Conservation (phyloP, 2,329 filamentous ascomycete species). For the Neodidymelliopsis sp. region DNA sequence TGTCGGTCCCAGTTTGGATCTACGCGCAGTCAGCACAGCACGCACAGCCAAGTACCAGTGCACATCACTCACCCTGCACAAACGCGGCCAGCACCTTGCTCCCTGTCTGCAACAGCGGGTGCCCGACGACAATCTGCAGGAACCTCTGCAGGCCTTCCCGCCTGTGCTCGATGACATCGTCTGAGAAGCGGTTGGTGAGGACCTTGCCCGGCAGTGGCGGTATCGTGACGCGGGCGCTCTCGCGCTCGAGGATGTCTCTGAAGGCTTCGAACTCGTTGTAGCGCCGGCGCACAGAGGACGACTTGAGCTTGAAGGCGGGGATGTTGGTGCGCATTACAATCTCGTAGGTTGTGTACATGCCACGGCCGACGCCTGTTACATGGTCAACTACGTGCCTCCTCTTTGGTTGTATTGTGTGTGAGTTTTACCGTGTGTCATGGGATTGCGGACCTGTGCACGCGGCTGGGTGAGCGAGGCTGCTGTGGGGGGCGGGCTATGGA, state of each 20-base stretch:
- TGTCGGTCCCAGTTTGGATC: constrained; percentile 84
- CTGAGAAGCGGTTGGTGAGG: constrained; percentile 96
- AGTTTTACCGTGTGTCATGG: constrained; percentile 52
- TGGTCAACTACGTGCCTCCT: constrained; percentile 9
- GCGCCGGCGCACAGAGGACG: constrained; percentile 83
- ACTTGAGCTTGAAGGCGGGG: constrained; percentile 93
- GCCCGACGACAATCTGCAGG: constrained; percentile 95
- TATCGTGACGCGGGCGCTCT: constrained; percentile 92
- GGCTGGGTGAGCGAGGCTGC: constrained; percentile 34
- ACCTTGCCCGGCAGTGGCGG: constrained; percentile 96
- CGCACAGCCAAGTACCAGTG: background rate
- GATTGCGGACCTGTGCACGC: constrained; percentile 78
- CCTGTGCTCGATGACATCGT: constrained; percentile 96
- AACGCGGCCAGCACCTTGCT: constrained; percentile 96
- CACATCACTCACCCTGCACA: constrained; percentile 78
- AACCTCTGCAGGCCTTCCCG: constrained; percentile 93
- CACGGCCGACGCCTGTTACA: constrained; percentile 88
- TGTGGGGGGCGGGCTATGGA: constrained; percentile 14
- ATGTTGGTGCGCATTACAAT: constrained; percentile 98
- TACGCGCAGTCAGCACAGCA: constrained; percentile 47
- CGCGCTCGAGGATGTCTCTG: constrained; percentile 95
- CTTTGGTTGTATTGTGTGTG: background rate
- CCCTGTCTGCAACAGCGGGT: constrained; percentile 94
- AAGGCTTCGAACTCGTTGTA: constrained; percentile 99
- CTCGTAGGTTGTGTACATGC: constrained; percentile 99